Conservation (phyloP, 169 alveolate species). For the Babesia ovata region DNA sequence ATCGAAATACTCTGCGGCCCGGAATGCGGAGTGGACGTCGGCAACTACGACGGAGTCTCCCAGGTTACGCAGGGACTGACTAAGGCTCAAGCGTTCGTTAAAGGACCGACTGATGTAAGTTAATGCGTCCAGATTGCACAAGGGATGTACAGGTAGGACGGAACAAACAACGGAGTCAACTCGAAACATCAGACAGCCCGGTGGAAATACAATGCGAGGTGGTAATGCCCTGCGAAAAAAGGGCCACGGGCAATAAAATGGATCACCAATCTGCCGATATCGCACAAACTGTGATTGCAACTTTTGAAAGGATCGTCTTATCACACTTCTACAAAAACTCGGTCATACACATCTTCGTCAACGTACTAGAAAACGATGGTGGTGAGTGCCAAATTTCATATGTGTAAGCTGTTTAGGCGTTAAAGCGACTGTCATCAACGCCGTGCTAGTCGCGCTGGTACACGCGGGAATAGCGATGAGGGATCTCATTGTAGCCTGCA, state of each 20-base stretch:
- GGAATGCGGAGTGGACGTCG: constrained; percentile 55
- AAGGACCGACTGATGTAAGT: constrained; percentile 65
- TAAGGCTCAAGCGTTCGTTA: constrained; percentile 57
- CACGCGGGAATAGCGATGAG: constrained; percentile 81
- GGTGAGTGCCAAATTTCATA: constrained; percentile 47
- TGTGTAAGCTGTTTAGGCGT: constrained; percentile 62
- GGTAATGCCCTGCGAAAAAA: constrained; percentile 44
- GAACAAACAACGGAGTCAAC: constrained; percentile 5
- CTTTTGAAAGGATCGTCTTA: constrained; percentile 39
- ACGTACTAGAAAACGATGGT: constrained; percentile 69
- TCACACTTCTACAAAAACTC: constrained; percentile 46
- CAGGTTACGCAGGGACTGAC: constrained; percentile 62
- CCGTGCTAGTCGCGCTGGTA: constrained; percentile 74
- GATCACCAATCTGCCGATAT: constrained; percentile 41
- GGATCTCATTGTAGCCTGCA: constrained; percentile 73
- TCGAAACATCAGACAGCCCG: constrained; percentile 27
- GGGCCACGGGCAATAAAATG: constrained; percentile 13
- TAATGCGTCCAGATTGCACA: not conserved
- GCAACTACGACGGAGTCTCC: constrained; percentile 61
- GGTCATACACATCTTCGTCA: constrained; percentile 45
- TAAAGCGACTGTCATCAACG: constrained; percentile 74
- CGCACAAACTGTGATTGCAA: constrained; percentile 34
- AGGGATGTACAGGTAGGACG: constrained; percentile 3
- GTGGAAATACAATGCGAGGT: constrained; percentile 63
- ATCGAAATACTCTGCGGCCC: constrained; percentile 69